Conservation (phyloP, 306 rosid genomes). For the Bauhinia variegata region DNA sequence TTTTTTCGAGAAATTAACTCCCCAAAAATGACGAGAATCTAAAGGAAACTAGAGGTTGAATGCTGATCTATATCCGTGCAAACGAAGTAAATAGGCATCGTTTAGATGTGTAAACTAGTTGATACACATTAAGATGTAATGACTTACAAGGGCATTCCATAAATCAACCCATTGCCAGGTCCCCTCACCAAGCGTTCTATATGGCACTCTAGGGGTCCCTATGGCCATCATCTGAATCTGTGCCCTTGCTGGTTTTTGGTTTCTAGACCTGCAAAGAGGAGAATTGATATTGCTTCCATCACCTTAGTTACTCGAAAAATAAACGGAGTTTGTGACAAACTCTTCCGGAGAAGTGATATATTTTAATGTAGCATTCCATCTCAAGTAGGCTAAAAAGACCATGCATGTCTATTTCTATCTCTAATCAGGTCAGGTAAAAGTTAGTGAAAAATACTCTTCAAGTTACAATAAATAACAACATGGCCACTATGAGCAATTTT, state of each 20-base stretch:
- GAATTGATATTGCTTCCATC: conserved; percentile 28
- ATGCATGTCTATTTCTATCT: no score
- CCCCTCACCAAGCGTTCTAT: conserved; percentile 89
- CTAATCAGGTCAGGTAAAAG: neutral
- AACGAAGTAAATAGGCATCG: conserved; percentile 15
- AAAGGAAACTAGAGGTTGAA: conserved; percentile 25
- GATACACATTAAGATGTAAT: neutral
- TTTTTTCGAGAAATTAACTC: conserved; percentile 36
- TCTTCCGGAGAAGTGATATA: neutral
- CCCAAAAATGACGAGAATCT: conserved; percentile 15
- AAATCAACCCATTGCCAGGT: conserved; percentile 96
- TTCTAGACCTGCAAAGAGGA: conserved; percentile 53
- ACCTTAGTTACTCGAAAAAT: conserved; percentile 22
- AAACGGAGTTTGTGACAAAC: neutral
- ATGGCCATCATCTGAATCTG: conserved; percentile 86
- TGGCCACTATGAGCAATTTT: neutral
- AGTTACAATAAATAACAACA: neutral
- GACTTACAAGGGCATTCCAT: conserved; percentile 96
- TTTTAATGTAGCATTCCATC: neutral
- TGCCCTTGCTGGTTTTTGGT: conserved; percentile 59
- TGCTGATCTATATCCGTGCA: conserved; percentile 9
- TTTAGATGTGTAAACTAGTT: conserved; percentile 2
- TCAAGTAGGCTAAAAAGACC: neutral
- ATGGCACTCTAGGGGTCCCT: conserved; percentile 90
- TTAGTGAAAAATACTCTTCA: neutral